Evolutionary conservation across 2,329 filamentous ascomycete species (phyloP).

Genomic region (Thermothelomyces thermophilus): DNA sequence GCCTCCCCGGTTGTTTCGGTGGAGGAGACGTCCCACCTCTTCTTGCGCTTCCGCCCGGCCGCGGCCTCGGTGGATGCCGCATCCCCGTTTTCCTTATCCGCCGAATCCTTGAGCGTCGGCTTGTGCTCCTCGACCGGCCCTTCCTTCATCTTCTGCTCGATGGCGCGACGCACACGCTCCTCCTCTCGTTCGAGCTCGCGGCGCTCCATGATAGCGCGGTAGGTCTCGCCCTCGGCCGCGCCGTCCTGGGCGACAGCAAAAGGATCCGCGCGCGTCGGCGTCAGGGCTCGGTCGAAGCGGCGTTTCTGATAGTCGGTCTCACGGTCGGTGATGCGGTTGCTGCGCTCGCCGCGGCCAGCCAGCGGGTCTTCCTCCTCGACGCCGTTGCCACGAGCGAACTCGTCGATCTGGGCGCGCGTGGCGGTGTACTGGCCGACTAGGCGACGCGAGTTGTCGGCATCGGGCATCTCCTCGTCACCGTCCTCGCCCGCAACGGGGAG

Average conservation of each 20-base stretch:
- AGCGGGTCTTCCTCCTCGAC: constrained; percentile 91
- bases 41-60: constrained; percentile 74
- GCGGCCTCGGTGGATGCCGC: constrained; percentile 57
- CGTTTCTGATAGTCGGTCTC: constrained; percentile 98
- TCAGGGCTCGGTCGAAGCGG: constrained; percentile 79
- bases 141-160: constrained; percentile 64
- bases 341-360: constrained; percentile 74
- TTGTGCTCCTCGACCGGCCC: constrained; percentile 60
- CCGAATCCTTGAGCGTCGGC: constrained; percentile 68
- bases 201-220: constrained; percentile 83
- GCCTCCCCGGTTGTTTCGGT: constrained; percentile 48
- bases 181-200: constrained; percentile 92
- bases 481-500: constrained; percentile 74
- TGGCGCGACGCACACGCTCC: constrained; percentile 71
- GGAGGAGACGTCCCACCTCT: constrained; percentile 84
- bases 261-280: constrained; percentile 77
- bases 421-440: constrained; percentile 95
- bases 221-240: constrained; percentile 68
- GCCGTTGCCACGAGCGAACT: constrained; percentile 77
- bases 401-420: constrained; percentile 83
- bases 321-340: constrained; percentile 82
- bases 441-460: constrained; percentile 64
- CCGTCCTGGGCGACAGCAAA: constrained; percentile 72
- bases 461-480: constrained; percentile 72
- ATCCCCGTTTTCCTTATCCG: constrained; percentile 67